Percentiles rank a stretch among this genome's conserved stretches.
phyloP scores from a whole-genome alignment of 768 basidiomycete species.

The Trametes cubensis region DNA sequence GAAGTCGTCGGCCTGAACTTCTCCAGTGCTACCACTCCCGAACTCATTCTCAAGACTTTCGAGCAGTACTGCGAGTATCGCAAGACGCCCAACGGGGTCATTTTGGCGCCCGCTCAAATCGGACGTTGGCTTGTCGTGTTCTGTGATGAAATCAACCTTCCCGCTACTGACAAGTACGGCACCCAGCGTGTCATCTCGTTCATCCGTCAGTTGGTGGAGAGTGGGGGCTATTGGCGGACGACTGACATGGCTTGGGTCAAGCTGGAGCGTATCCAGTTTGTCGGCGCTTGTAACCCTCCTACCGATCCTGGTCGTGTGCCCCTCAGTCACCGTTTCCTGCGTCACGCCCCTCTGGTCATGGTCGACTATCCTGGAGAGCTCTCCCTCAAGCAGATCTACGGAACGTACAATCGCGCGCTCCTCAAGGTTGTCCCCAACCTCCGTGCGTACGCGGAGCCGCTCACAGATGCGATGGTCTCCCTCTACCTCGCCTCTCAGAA shows the following conservation, averaged over 20 bases:
- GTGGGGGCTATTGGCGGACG: constrained; percentile 92
- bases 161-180: constrained; percentile 96
- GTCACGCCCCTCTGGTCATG: constrained; percentile 97
- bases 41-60: constrained; percentile 97
- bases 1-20: constrained; percentile 99
- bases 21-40: constrained; percentile 97
- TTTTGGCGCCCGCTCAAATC: constrained; percentile 91
- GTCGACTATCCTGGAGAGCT: constrained; percentile 98
- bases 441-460: constrained; percentile 88
- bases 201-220: constrained; percentile 94
- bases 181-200: constrained; percentile 99
- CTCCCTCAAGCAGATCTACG: constrained; percentile 97
- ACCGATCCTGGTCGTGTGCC: constrained; percentile 99
- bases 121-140: constrained; percentile 99
- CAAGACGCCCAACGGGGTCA: constrained; percentile 97
- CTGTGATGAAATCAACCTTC: constrained; percentile 99
- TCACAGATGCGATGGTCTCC: constrained; percentile 96
- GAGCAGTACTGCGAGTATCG: constrained; percentile 99
- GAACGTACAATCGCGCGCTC: constrained; percentile 94
- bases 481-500: constrained; percentile 95
- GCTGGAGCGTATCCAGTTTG: constrained; percentile 98
- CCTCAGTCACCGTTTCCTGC: constrained; percentile 93
- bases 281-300: constrained; percentile 98
- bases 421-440: constrained; percentile 95
- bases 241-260: constrained; percentile 97